Base-by-base conservation (phyloP, 768 basidiomycete genomes). In the Trametopsis cervina region DNA sequence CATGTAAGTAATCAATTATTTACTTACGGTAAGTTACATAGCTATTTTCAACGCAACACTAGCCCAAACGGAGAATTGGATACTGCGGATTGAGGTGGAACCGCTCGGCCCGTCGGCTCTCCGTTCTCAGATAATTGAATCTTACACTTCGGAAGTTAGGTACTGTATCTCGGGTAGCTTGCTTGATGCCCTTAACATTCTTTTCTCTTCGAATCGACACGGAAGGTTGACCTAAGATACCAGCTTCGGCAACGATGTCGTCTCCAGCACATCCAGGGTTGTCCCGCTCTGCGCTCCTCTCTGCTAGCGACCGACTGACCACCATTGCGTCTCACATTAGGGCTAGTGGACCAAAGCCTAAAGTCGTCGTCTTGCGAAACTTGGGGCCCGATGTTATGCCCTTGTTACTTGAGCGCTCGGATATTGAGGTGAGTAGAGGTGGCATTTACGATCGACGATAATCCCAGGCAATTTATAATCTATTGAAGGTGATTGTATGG, bases 371-470 rank as follows among this genome's bases (percentile, higher is more conserved):
- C 18, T 73, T 74, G 26, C 76, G 81, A 46, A 64, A 78, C 57
- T 67, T 87, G 20, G 84, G 84, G 2, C 72, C 76, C 15, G 75
- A 83, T 56, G 76, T 75, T 2, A 83, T 86, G 80, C 68, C 75
- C 18, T 53, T 80, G 38, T 62, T 87, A 20, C 57, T 68, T 41
- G 65, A 66, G n/a, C 67, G 69, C 27, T 59, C 65, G 15, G 76
- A 81, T 51, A 59, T 83, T 27, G 78, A 85, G 55, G 84, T 81
- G 54, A 46, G 66, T 49, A 7, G 23, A n/a, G n/a, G n/a, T n/a
- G n/a, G n/a, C n/a, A n/a, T n/a, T n/a, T n/a, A n/a, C 20, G 11
- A n/a, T 2, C 27, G 35, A 47, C 35, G 17, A 29, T 9, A 21
- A 2, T 13, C 35, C n/a, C 27, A 29, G 20, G 22, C 20, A 37